A percentile compares a stretch with the other conserved stretches of the same genome.
Evolutionary conservation across 1,284 basidiomycete species (phyloP).

Genomic region (Somion occarium): DNA sequence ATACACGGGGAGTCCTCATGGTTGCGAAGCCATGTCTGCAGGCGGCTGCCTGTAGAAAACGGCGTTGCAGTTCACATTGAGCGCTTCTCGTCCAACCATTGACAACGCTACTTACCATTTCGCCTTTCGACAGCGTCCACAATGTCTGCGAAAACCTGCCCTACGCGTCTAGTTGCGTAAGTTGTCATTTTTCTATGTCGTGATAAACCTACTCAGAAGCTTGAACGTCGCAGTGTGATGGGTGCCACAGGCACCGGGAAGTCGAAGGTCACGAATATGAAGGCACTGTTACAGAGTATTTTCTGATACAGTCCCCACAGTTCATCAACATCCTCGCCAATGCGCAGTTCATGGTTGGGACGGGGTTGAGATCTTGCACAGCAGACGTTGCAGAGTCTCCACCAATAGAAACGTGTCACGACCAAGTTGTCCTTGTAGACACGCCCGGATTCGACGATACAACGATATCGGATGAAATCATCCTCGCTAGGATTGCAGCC

Average conservation of each 20-base stretch:
- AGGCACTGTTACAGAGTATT: neutral
- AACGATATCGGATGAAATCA: slow-evolving; percentile 23
- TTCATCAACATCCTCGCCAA: slow-evolving; percentile 16
- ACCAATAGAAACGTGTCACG: slow-evolving; percentile 23
- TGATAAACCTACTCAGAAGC: neutral
- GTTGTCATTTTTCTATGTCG: neutral
- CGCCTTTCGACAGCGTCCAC: neutral
- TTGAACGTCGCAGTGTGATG: neutral
- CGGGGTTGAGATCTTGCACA: slow-evolving; percentile 12
- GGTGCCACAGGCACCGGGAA: slow-evolving; percentile 8
- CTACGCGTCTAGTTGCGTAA: neutral
- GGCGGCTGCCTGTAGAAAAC: no score
- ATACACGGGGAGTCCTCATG: no score
- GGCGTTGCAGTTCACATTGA: no score
- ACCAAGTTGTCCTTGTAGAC: slow-evolving; percentile 25
- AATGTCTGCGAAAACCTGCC: neutral
- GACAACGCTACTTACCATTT: no score
- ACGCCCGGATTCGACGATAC: slow-evolving; percentile 35
- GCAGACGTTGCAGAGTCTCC: slow-evolving; percentile 20
- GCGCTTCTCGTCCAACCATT: no score
- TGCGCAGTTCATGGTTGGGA: slow-evolving; percentile 12
- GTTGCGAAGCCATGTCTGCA: no score
- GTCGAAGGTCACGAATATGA: slow-evolving; percentile 6
- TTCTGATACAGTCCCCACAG: slow-evolving; percentile 5
- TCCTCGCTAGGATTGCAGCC: slow-evolving; percentile 27